A percentile compares a stretch with the other conserved stretches of the same genome.
Conservation (phyloP, 176 grass and related monocot genomes). For the Typha latifolia region DNA sequence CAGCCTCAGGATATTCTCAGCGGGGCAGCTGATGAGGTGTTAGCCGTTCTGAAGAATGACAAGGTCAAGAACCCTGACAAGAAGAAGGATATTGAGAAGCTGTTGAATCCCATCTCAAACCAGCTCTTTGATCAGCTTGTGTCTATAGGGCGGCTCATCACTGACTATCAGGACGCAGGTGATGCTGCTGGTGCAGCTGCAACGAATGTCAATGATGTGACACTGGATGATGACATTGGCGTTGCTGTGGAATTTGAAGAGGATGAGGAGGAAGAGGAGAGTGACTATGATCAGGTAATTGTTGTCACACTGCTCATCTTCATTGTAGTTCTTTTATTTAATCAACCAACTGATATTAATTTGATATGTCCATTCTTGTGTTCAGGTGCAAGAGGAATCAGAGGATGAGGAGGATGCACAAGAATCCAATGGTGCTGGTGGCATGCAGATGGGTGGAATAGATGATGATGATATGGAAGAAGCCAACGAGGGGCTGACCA, state of each 20-base stretch:
- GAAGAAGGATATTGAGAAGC: slow-evolving; percentile 93
- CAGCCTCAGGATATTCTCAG: slow-evolving; percentile 72
- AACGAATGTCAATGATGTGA: slow-evolving; percentile 31
- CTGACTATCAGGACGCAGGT: slow-evolving; percentile 50
- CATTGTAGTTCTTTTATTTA: not conserved
- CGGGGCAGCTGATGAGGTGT: slow-evolving; percentile 60
- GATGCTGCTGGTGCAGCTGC: slow-evolving; percentile 20
- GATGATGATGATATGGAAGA: slow-evolving; percentile 73
- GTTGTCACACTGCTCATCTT: not conserved
- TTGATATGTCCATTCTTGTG: not conserved
- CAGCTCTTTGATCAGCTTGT: slow-evolving; percentile 78
- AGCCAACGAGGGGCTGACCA: slow-evolving; percentile 39
- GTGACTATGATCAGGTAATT: slow-evolving; percentile 78
- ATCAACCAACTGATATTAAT: not conserved
- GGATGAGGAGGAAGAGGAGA: slow-evolving; percentile 77
- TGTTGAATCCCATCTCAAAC: slow-evolving; percentile 62
- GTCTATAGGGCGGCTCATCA: slow-evolving; percentile 71
- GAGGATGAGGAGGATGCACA: slow-evolving; percentile 56
- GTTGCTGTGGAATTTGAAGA: slow-evolving; percentile 94
- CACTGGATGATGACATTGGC: slow-evolving; percentile 71
- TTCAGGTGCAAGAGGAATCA: slow-evolving; percentile 88
- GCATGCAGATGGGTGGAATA: slow-evolving; percentile 82
- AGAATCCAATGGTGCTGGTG: slow-evolving; percentile 45
- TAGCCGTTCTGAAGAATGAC: slow-evolving; percentile 69
- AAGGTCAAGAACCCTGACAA: slow-evolving; percentile 76